phyloP scores from a whole-genome alignment of 1,284 basidiomycete genomes.

The Violaceomyces palustris region DNA sequence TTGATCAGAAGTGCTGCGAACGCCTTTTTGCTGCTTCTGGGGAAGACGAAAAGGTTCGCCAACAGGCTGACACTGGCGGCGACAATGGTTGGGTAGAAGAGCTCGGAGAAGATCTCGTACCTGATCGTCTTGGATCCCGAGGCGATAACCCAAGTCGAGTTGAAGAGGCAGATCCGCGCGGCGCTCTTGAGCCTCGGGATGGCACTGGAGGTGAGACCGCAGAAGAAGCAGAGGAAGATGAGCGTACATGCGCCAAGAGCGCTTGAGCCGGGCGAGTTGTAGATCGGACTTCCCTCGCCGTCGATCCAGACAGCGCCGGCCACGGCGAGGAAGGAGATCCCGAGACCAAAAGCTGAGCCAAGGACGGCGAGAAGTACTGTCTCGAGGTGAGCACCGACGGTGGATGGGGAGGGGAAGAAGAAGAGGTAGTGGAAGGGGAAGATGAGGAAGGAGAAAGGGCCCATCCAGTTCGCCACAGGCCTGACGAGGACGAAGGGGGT shows the following conservation, averaged over 20 bases:
- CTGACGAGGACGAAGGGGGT: constrained; percentile 20
- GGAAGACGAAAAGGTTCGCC: constrained; percentile 26
- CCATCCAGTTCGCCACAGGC: constrained; percentile 13
- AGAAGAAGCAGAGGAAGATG: constrained; percentile 24
- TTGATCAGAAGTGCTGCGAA: constrained; percentile 16
- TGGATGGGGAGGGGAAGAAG: constrained; percentile 35
- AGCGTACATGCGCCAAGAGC: constrained; percentile 33
- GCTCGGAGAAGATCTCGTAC: constrained; percentile 26
- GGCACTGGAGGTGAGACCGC: constrained; percentile 21
- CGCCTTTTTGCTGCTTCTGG: constrained; percentile 17
- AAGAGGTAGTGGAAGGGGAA: constrained; percentile 29
- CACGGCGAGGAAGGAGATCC: constrained; percentile 18
- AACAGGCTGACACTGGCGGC: constrained; percentile 25
- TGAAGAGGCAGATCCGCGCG: constrained; percentile 31
- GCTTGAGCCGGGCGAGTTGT: constrained; percentile 14
- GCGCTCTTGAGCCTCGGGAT: constrained; percentile 32
- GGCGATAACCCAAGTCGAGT: constrained; percentile 31
- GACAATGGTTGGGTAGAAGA: constrained; percentile 36
- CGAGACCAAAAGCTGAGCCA: constrained; percentile 20
- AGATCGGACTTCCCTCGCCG: constrained; percentile 8
- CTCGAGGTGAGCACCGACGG: constrained; percentile 37
- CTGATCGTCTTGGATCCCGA: constrained; percentile 15
- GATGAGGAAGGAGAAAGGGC: constrained; percentile 19
- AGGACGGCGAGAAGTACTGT: constrained; percentile 24
- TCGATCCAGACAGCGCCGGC: constrained; percentile 37